Percentiles rank a stretch among this genome's conserved stretches.
Evolutionary conservation across 2,329 filamentous ascomycete genomes (phyloP).

Genomic region (Fusarium ramigenum): DNA sequence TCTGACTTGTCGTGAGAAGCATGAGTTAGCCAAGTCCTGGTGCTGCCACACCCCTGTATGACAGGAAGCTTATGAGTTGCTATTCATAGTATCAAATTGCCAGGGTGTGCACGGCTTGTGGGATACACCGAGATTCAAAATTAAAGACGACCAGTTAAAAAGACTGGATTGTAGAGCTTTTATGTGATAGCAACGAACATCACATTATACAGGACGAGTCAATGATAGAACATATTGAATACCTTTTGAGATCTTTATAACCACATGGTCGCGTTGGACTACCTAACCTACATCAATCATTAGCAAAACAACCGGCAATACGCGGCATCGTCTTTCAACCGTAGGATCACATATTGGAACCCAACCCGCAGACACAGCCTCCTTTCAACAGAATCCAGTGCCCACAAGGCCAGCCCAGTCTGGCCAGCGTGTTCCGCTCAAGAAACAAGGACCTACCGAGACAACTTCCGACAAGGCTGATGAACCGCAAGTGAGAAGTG

Average conservation of each 20-base stretch:
- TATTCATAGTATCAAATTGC: conserved; percentile 25
- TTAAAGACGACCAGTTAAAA: neutral
- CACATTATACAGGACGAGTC: neutral
- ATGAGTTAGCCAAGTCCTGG: neutral
- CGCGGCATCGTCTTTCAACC: neutral
- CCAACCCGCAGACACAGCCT: conserved; percentile 23
- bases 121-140: neutral
- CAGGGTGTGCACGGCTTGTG: conserved; percentile 14
- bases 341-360: conserved; percentile 11
- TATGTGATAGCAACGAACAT: neutral
- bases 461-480: conserved; percentile 13
- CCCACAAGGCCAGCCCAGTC: neutral
- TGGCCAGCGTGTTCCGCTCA: neutral
- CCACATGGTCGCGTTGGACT: neutral
- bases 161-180: neutral
- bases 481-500: conserved; percentile 11
- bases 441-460: neutral
- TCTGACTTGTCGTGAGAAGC: neutral
- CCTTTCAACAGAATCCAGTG: neutral
- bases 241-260: neutral
- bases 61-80: conserved; percentile 26
- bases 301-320: neutral
- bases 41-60: conserved; percentile 17
- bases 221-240: neutral
- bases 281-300: neutral